These are phyloP conservation scores for Dissoconium aciculare DNA, from an alignment of 2,329 filamentous ascomycete species.

Conservation along the genomic window DNA sequence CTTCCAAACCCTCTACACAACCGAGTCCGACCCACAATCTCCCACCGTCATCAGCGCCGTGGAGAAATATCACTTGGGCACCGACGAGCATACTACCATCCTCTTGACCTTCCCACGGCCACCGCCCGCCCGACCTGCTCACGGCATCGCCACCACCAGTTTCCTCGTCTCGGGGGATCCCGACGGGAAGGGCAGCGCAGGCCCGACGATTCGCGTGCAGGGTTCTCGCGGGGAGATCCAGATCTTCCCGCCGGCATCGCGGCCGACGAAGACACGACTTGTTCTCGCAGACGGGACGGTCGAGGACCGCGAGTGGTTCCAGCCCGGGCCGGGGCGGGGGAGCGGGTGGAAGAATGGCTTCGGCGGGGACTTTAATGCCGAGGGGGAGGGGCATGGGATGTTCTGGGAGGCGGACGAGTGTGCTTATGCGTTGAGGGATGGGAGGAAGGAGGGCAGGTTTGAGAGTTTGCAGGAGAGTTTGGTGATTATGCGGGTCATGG, in stretches of 20 bases:
- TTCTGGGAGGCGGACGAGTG: constrained; percentile 79
- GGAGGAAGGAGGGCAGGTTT: constrained; percentile 56
- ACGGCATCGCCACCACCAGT: constrained; percentile 49
- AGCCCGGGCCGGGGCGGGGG: constrained; percentile 33
- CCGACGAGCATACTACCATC: constrained; percentile 65
- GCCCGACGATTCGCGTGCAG: constrained; percentile 62
- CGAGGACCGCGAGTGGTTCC: constrained; percentile 33
- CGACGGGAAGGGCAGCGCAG: constrained; percentile 43
- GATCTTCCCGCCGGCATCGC: constrained; percentile 56
- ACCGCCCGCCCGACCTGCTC: constrained; percentile 40
- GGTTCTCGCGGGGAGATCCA: constrained; percentile 71
- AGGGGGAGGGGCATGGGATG: constrained; percentile 61
- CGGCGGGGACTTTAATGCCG: constrained; percentile 29
- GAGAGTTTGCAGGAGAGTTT: constrained; percentile 64
- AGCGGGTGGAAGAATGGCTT: constrained; percentile 36
- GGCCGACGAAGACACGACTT: constrained; percentile 38
- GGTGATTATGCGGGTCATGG: constrained; percentile 71
- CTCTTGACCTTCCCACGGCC: constrained; percentile 56
- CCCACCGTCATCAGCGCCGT: constrained; percentile 55
- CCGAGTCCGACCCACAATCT: constrained; percentile 50
- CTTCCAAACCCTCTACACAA: constrained; percentile 76
- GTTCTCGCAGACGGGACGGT: constrained; percentile 30
- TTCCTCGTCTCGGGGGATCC: constrained; percentile 49
- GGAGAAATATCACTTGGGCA: constrained; percentile 57
- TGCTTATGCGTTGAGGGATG: constrained; percentile 59